These are phyloP conservation scores for Dendrocalamus latiflorus DNA, from an alignment of 202 grass and related monocot species.

Conservation along the genomic window DNA sequence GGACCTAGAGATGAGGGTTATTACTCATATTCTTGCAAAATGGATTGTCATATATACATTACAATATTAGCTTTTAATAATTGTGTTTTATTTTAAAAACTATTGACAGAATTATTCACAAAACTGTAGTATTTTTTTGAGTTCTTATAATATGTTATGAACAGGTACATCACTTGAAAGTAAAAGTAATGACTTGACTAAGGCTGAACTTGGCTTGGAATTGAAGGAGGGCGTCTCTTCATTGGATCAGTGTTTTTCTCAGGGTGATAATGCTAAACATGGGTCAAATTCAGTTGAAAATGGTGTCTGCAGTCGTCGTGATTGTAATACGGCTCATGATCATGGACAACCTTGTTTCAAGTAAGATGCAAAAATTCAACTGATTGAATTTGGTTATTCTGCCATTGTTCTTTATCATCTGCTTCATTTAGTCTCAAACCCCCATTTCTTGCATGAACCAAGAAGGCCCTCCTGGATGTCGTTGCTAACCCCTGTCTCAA, in stretches of 20 bases:
- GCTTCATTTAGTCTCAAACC: background rate
- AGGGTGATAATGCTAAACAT: constrained; percentile 28
- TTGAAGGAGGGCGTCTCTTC: constrained; percentile 23
- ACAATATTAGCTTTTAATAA: background rate
- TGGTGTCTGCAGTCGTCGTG: constrained; percentile 3
- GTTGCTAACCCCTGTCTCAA: constrained; percentile 12
- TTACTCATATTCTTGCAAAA: background rate
- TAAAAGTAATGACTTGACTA: constrained; percentile 18
- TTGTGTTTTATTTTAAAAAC: background rate
- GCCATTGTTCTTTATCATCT: background rate
- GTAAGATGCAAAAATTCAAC: constrained; percentile 43
- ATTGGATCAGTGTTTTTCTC: constrained; percentile 31
- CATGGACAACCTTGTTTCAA: constrained; percentile 29
- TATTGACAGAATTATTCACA: background rate
- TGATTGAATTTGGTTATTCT: constrained; percentile 8
- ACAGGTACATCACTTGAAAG: constrained; percentile 38
- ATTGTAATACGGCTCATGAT: constrained; percentile 7
- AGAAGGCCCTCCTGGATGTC: background rate
- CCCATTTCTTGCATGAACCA: constrained; percentile 8
- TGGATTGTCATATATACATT: background rate
- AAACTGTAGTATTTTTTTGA: background rate
- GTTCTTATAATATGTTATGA: constrained; percentile 48
- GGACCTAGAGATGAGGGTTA: background rate
- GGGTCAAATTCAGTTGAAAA: constrained; percentile 32
- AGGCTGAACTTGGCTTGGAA: constrained; percentile 14